Evolutionary conservation across 2,329 filamentous ascomycete species (phyloP), one percentile per base, ranked within the genome.

Genomic region (Fusarium secorum): DNA sequence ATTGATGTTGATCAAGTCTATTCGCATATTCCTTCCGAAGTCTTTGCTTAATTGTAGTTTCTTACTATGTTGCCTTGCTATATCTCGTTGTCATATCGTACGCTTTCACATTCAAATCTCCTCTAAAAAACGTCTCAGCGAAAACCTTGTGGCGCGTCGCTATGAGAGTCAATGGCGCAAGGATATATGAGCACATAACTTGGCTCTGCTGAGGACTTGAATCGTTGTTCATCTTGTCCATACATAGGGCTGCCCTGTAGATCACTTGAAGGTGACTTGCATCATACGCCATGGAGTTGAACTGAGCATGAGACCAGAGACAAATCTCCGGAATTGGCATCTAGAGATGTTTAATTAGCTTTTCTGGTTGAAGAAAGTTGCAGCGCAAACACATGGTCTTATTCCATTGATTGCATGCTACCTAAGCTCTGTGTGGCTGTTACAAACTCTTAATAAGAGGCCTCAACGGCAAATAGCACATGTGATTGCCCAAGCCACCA

Each of bases 271-370:
- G 15, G 3, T 32, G 15, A 18, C 28, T 22, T 11, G 2, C 7
- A 32, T 22, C 5, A 30, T 22, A 17, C 18, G 20, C n/a, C 32
- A 17, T 30, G 2, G 9, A 17, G 2, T 22, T 15, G 44, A 46
- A 13, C 18, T 15, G 42, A 45, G 9, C 26, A 30, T n/a, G 10
- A 46, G 20, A 46, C 10, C 20, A n/a, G 26, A 11, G 7, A 46
- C 9, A 9, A 11, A 11, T 9, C 1, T 32, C 10, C 5, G 20
- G 13, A 2, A 7, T 30, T 17, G 2, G 15, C 2, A 11, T 30
- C 7, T 22, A 2, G 7, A 30, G 7, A 3, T 9, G 7, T 2
- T 6, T 6, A 7, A 4, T 30, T 17, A 20, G 26, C 7, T 3
- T 6, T 48, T 11, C 15, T 13, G 14, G 14, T n/a, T 8, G 3